Percentiles rank a stretch among this genome's conserved stretches.
phyloP scores from a whole-genome alignment of 495 filamentous ascomycete genomes.

The Neurospora sp. region DNA sequence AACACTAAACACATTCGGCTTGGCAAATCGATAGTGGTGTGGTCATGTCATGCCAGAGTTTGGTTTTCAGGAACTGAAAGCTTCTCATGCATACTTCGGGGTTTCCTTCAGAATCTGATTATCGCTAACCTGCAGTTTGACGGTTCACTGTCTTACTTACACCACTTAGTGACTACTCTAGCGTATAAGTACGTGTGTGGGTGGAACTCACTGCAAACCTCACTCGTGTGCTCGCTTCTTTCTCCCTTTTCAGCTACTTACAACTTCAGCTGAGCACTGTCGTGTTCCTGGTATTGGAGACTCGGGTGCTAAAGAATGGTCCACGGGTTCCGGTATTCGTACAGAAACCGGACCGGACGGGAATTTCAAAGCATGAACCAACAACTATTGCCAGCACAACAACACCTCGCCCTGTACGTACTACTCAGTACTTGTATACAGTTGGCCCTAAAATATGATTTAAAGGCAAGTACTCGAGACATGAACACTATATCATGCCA shows the following conservation, averaged over 20 bases:
- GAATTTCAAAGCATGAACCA: neutral
- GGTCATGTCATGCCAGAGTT: neutral
- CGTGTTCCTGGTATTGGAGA: neutral
- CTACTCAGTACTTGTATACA: neutral
- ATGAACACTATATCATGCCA: neutral
- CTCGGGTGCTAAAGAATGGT: neutral
- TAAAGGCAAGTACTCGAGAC: too few species aligned
- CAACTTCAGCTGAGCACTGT: neutral
- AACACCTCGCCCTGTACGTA: neutral
- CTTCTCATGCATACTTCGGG: neutral
- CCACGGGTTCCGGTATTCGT: neutral
- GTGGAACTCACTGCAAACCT: neutral
- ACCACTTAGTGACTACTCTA: neutral
- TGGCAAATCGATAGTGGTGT: neutral
- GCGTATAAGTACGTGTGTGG: neutral
- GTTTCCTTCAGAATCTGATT: neutral
- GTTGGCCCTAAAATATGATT: neutral
- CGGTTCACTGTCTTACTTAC: neutral
- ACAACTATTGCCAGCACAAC: neutral
- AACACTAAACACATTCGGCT: neutral
- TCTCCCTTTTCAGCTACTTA: neutral
- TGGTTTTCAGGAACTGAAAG: neutral
- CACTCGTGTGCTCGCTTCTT: neutral
- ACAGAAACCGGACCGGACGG: neutral
- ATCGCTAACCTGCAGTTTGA: neutral